Evolutionary conservation across 2,329 filamentous ascomycete species (phyloP).

Genomic region (Phyllosticta ampelicida): DNA sequence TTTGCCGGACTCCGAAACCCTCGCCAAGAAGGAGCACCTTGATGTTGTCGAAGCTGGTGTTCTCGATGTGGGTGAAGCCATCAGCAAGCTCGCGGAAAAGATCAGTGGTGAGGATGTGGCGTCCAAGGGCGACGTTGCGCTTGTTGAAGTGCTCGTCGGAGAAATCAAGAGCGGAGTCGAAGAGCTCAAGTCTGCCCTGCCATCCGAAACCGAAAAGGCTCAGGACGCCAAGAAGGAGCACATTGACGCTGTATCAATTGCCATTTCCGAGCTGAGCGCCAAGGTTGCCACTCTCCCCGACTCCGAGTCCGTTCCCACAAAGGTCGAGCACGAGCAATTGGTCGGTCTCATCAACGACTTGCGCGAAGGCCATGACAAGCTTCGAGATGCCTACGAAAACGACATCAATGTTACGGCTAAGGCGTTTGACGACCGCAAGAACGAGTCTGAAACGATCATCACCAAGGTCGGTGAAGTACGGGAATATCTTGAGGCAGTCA

Average conservation of each 20-base stretch:
- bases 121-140: slow-evolving; percentile 66
- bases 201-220: slow-evolving; percentile 34
- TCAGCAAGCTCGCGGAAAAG: slow-evolving; percentile 55
- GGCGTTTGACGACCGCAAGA: slow-evolving; percentile 72
- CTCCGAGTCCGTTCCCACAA: slow-evolving; percentile 59
- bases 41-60: slow-evolving; percentile 56
- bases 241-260: slow-evolving; percentile 65
- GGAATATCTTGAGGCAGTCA: slow-evolving; percentile 64
- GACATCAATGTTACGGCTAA: slow-evolving; percentile 66
- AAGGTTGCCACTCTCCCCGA: slow-evolving; percentile 63
- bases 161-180: slow-evolving; percentile 68
- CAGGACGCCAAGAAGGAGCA: slow-evolving; percentile 69
- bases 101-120: slow-evolving; percentile 54
- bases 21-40: slow-evolving; percentile 52
- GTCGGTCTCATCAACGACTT: slow-evolving; percentile 40
- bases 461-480: slow-evolving; percentile 74
- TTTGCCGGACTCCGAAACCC: slow-evolving; percentile 54
- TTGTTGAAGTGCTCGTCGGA: slow-evolving; percentile 66
- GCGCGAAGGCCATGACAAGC: slow-evolving; percentile 50
- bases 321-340: slow-evolving; percentile 63
- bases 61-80: slow-evolving; percentile 61
- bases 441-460: slow-evolving; percentile 68
- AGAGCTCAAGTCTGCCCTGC: slow-evolving; percentile 46
- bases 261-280: slow-evolving; percentile 76
- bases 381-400: slow-evolving; percentile 62